Conservation (phyloP, 2,329 filamentous ascomycete species). For the Fusarium hostae region DNA sequence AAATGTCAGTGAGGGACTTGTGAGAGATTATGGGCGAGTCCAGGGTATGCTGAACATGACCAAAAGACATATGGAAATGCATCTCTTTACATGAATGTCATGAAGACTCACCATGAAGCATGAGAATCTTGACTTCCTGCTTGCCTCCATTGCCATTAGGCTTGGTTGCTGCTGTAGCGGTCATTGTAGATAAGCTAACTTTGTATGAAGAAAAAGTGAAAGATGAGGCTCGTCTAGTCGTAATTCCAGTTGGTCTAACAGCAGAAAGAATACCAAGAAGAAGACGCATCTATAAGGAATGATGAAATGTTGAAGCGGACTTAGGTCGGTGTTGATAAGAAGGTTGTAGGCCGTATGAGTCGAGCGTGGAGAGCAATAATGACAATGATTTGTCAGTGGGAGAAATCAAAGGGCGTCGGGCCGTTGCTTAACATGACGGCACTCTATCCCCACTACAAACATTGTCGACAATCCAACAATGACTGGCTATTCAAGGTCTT, state of each 20-base stretch:
- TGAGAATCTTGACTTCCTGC: constrained; percentile 73
- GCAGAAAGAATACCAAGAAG: constrained; percentile 22
- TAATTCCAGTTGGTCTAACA: constrained; percentile 27
- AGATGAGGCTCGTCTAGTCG: constrained; percentile 18
- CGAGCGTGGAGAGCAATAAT: constrained; percentile 34
- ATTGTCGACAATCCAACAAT: not conserved
- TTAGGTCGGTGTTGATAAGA: constrained; percentile 1
- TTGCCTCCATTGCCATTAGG: constrained; percentile 53
- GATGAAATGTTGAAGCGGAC: not conserved
- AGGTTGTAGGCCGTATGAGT: constrained; percentile 36
- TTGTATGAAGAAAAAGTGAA: constrained; percentile 8
- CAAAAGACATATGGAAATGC: not conserved
- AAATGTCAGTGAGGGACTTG: constrained; percentile 13
- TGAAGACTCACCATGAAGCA: constrained; percentile 73
- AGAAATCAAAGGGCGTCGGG: constrained; percentile 26
- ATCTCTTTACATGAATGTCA: not conserved
- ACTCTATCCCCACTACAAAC: constrained; percentile 30
- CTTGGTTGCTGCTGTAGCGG: constrained; percentile 38
- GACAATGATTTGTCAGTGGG: constrained; percentile 44
- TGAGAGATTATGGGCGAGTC: not conserved
- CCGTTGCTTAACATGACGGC: constrained; percentile 32
- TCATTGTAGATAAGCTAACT: constrained; percentile 43
- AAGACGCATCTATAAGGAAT: constrained; percentile 37
- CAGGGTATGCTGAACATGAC: not conserved
- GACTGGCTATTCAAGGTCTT: not conserved